These are phyloP conservation scores for Cronartium ribicola DNA, from an alignment of 1,284 basidiomycete genomes.

Conservation along the genomic window DNA sequence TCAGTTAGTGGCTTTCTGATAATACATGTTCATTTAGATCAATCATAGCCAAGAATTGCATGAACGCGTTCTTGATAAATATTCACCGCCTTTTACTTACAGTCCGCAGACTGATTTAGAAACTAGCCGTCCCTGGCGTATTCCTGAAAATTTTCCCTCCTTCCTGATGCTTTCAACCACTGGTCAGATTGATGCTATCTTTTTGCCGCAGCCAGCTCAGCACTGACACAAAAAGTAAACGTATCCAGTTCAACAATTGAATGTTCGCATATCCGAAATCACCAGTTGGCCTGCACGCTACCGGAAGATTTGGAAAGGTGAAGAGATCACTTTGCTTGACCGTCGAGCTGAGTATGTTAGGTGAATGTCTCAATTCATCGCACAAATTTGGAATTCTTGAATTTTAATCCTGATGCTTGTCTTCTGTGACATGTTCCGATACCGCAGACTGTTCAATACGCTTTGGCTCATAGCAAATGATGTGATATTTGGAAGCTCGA, in stretches of 20 bases:
- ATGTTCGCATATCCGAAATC: conserved; percentile 52
- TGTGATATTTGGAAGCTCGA: conserved; percentile 69
- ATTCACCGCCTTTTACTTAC: background rate
- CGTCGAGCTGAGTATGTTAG: conserved; percentile 55
- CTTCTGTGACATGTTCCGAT: conserved; percentile 40
- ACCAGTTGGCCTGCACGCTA: conserved; percentile 52
- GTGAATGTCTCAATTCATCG: conserved; percentile 52
- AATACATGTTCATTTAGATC: conserved; percentile 2
- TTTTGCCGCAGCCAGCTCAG: background rate
- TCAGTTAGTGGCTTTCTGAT: background rate
- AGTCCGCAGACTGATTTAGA: background rate
- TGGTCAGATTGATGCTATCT: background rate
- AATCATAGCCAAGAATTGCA: conserved; percentile 38
- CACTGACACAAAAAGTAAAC: background rate
- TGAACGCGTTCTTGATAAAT: conserved; percentile 2
- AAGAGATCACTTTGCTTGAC: conserved; percentile 43
- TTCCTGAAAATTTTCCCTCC: conserved; percentile 21
- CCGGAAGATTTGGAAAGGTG: conserved; percentile 44
- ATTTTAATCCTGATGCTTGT: conserved; percentile 39
- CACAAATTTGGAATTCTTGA: conserved; percentile 28
- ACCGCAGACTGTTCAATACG: conserved; percentile 74
- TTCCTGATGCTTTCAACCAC: conserved; percentile 6
- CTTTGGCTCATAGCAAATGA: conserved; percentile 90
- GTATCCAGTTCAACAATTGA: conserved; percentile 51
- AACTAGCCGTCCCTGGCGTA: background rate